Percentiles rank a stretch among this genome's conserved stretches.
Evolutionary conservation across 106 monocot genomes (phyloP).

Genomic region (Hemerocallis citrina): DNA sequence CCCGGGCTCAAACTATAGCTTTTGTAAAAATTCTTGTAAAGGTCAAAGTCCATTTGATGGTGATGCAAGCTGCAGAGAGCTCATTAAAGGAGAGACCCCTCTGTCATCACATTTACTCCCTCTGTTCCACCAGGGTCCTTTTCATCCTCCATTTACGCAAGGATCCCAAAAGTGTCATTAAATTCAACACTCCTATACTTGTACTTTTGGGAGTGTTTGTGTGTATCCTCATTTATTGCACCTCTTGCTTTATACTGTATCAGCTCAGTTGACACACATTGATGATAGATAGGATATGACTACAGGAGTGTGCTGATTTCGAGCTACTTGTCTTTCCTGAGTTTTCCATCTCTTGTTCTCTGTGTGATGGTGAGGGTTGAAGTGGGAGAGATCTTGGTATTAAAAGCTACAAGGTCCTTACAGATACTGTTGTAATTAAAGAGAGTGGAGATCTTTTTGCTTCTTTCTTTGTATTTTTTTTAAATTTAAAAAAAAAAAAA

Average conservation of each 20-base stretch:
- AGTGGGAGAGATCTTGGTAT: background rate
- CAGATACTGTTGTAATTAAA: background rate
- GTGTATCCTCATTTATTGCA: background rate
- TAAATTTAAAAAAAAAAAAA: too few species aligned
- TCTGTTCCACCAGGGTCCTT: too few species aligned
- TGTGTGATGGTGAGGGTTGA: background rate
- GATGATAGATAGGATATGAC: background rate
- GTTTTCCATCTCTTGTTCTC: too few species aligned
- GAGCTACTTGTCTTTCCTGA: too few species aligned
- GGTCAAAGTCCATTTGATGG: constrained; percentile 9
- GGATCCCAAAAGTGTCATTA: constrained; percentile 2
- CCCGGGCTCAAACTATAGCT: background rate
- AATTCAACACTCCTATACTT: background rate
- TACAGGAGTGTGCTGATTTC: background rate
- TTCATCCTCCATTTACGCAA: background rate
- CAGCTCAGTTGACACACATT: background rate
- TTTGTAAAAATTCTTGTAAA: background rate
- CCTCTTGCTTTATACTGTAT: background rate
- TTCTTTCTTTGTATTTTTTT: background rate
- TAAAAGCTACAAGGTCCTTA: background rate
- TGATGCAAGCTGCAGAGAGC: background rate
- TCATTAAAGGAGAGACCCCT: constrained; percentile 7
- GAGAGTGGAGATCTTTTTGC: too few species aligned
- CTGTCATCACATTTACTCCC: background rate
- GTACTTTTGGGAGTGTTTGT: background rate